Evolutionary conservation across 805 yeast genomes (phyloP).

Genomic region (Diddensiella santjacobensis): DNA sequence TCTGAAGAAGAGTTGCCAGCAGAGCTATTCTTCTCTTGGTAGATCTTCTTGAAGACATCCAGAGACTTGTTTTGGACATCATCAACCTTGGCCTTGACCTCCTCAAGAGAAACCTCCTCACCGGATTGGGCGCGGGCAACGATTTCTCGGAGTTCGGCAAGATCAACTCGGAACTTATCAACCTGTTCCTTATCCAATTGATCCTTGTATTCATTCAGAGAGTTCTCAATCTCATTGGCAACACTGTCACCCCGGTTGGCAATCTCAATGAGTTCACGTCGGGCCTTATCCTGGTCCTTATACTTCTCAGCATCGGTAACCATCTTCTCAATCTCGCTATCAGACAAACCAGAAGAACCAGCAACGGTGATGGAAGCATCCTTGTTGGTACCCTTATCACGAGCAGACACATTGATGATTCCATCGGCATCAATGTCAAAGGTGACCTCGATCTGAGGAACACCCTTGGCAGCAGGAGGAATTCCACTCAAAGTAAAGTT

Average conservation of each 20-base stretch:
- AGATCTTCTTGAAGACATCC: conserved; percentile 77
- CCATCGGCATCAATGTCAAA: conserved; percentile 98
- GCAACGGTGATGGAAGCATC: conserved; percentile 94
- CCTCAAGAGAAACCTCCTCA: conserved; percentile 60
- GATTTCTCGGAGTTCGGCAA: conserved; percentile 66
- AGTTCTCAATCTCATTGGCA: conserved; percentile 84
- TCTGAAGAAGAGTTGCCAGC: conserved; percentile 20
- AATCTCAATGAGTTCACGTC: conserved; percentile 75
- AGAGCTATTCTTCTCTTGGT: conserved; percentile 39
- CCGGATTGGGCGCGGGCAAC: conserved; percentile 67
- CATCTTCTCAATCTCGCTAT: conserved; percentile 85
- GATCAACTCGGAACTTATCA: conserved; percentile 51
- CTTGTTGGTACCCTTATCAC: conserved; percentile 90
- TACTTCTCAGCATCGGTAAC: conserved; percentile 86
- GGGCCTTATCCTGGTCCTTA: conserved; percentile 83
- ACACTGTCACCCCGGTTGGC: conserved; percentile 84
- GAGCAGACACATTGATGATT: conserved; percentile 90
- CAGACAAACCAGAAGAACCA: conserved; percentile 90
- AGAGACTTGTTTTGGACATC: conserved; percentile 77
- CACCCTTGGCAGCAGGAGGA: conserved; percentile 95
- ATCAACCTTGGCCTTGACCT: conserved; percentile 75
- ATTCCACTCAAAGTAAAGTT: conserved; percentile 94
- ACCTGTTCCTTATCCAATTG: conserved; percentile 56
- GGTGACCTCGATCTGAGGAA: conserved; percentile 89
- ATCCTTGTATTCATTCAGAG: conserved; percentile 72